These are phyloP conservation scores for Vaccinium myrtillus DNA, from an alignment of 148 eudicot species.

Conservation along the genomic window DNA sequence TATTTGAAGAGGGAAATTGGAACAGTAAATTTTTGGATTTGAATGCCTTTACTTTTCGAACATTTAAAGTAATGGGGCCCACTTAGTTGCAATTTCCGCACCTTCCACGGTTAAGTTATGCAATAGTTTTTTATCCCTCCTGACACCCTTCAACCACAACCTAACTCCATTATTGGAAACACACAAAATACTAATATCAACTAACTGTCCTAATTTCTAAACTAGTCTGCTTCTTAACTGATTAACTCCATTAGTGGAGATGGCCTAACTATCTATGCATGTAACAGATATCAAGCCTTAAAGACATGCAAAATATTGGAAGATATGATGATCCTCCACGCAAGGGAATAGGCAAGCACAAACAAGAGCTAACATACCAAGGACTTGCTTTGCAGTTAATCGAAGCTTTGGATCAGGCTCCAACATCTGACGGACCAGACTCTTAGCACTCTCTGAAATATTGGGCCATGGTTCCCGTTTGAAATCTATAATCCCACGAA, in stretches of 20 bases:
- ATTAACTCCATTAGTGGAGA: too few species aligned
- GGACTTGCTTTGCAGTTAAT: constrained; percentile 73
- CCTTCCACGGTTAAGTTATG: too few species aligned
- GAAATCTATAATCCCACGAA: constrained; percentile 84
- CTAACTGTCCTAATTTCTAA: too few species aligned
- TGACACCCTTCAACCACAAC: too few species aligned
- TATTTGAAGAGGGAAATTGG: too few species aligned
- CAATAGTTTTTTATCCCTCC: too few species aligned
- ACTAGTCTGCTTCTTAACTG: too few species aligned
- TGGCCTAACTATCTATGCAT: neutral
- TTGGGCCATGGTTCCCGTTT: constrained; percentile 97
- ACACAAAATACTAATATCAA: neutral
- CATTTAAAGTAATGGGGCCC: too few species aligned
- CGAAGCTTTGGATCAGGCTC: constrained; percentile 86
- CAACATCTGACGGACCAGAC: constrained; percentile 59
- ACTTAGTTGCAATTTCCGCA: too few species aligned
- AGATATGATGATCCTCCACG: neutral
- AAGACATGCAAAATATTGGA: neutral
- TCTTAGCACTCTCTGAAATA: constrained; percentile 80
- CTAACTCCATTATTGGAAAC: too few species aligned
- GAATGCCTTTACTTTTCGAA: too few species aligned
- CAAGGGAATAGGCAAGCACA: neutral
- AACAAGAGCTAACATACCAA: constrained; percentile 38
- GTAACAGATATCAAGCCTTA: neutral
- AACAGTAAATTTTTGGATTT: too few species aligned